Conservation (phyloP, 306 rosid genomes). For the Comarum palustre region DNA sequence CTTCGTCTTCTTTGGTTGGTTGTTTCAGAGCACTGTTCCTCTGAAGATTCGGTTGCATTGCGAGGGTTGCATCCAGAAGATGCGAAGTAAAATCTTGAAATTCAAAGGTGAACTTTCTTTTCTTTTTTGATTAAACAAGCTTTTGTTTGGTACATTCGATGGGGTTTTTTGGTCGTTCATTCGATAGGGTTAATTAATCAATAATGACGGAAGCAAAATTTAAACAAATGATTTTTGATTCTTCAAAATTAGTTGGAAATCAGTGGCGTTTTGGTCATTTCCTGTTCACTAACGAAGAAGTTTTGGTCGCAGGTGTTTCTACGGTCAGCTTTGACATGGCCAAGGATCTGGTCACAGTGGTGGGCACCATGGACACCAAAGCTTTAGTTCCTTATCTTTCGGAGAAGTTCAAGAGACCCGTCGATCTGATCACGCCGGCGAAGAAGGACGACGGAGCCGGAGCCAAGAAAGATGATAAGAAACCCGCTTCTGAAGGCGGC, state of each 20-base stretch:
- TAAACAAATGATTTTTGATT: not conserved
- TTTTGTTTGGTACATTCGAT: not conserved
- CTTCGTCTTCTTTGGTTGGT: slow-evolving; percentile 20
- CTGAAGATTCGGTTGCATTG: slow-evolving; percentile 78
- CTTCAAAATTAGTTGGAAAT: not conserved
- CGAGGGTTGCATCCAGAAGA: slow-evolving; percentile 73
- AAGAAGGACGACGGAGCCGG: slow-evolving; percentile 44
- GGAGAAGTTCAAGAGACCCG: slow-evolving; percentile 49
- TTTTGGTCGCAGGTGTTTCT: slow-evolving; percentile 54
- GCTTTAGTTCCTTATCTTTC: slow-evolving; percentile 44
- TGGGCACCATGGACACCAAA: slow-evolving; percentile 58
- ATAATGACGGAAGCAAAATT: not conserved
- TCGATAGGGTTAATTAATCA: not conserved
- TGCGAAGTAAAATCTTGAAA: slow-evolving; percentile 46
- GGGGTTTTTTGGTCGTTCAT: too few relatives aligned
- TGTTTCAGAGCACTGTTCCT: slow-evolving; percentile 58
- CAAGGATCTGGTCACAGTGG: slow-evolving; percentile 66
- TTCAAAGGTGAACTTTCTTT: slow-evolving; percentile 40
- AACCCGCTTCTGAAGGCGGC: slow-evolving; percentile 23
- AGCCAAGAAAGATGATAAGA: slow-evolving; percentile 22
- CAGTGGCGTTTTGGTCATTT: not conserved
- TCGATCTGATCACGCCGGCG: slow-evolving; percentile 61
- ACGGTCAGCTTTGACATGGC: slow-evolving; percentile 44
- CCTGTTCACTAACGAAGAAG: slow-evolving; percentile 12
- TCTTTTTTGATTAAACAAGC: not conserved